Conservation (phyloP, 106 monocot species). For the Dendrobium nobile region DNA sequence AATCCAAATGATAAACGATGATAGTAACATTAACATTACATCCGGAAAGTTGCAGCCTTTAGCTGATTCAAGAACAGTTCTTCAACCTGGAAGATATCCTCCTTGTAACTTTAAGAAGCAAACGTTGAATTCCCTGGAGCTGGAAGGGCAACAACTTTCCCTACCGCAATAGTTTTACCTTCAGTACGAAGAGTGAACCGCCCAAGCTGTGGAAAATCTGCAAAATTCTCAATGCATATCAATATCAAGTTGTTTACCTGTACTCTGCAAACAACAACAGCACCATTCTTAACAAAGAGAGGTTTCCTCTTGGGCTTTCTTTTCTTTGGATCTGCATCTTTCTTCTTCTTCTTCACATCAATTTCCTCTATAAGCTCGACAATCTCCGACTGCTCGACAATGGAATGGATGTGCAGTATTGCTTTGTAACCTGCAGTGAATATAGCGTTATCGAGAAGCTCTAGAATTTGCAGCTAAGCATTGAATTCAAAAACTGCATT, state of each 20-base stretch:
- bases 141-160: conserved; percentile 82
- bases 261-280: conserved; percentile 80
- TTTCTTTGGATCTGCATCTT: conserved; percentile 77
- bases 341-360: conserved; percentile 63
- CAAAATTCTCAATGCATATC: conserved; percentile 91
- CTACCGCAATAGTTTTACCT: conserved; percentile 98
- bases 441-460: conserved; percentile 93
- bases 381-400: conserved; percentile 97
- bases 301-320: conserved; percentile 78
- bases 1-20: not conserved
- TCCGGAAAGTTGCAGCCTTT: not conserved
- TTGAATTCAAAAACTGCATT: conserved; percentile 57
- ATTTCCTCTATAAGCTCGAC: conserved; percentile 92
- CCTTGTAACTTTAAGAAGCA: not conserved
- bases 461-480: conserved; percentile 92
- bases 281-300: conserved; percentile 94
- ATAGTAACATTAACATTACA: not conserved
- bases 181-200: conserved; percentile 93
- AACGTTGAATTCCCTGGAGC: conserved; percentile 43
- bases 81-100: not conserved
- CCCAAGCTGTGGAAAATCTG: conserved; percentile 83
- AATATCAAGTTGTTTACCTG: conserved; percentile 91
- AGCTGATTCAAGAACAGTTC: not conserved
- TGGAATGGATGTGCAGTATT: conserved; percentile 79
- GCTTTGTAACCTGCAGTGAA: conserved; percentile 99